phyloP scores from a whole-genome alignment of 148 eudicot species.

The Chenopodium formosanum region DNA sequence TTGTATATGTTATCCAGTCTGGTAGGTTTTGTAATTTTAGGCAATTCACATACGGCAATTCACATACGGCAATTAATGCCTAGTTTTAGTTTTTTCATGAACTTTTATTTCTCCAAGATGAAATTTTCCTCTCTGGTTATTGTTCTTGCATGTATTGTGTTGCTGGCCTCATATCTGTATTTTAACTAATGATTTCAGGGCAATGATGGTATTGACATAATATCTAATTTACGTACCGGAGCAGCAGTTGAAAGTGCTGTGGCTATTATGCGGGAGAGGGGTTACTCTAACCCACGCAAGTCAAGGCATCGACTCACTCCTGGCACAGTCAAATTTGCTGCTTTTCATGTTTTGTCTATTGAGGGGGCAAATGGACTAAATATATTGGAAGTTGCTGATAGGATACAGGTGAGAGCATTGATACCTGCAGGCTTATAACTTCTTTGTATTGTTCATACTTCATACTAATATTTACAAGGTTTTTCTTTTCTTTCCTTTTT shows the following conservation, averaged over 20 bases:
- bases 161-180: background rate
- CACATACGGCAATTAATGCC: background rate
- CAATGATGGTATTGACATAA: slow-evolving; percentile 58
- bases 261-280: slow-evolving; percentile 82
- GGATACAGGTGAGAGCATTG: slow-evolving; percentile 66
- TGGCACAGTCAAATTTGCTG: slow-evolving; percentile 96
- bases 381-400: slow-evolving; percentile 85
- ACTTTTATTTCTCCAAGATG: background rate
- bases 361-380: slow-evolving; percentile 82
- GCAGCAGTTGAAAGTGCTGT: slow-evolving; percentile 83
- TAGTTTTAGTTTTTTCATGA: background rate
- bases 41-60: background rate
- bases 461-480: slow-evolving; percentile 5
- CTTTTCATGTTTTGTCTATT: slow-evolving; percentile 83
- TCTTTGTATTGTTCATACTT: background rate
- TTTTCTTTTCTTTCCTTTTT: background rate
- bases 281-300: slow-evolving; percentile 70
- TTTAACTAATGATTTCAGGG: slow-evolving; percentile 45
- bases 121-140: background rate
- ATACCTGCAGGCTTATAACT: background rate
- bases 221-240: slow-evolving; percentile 78
- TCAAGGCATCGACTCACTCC: slow-evolving; percentile 97
- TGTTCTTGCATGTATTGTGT: background rate
- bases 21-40: background rate
- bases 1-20: background rate